These are phyloP conservation scores for Solanum commersonii DNA, from an alignment of 257 asterid genomes.

Conservation along the genomic window DNA sequence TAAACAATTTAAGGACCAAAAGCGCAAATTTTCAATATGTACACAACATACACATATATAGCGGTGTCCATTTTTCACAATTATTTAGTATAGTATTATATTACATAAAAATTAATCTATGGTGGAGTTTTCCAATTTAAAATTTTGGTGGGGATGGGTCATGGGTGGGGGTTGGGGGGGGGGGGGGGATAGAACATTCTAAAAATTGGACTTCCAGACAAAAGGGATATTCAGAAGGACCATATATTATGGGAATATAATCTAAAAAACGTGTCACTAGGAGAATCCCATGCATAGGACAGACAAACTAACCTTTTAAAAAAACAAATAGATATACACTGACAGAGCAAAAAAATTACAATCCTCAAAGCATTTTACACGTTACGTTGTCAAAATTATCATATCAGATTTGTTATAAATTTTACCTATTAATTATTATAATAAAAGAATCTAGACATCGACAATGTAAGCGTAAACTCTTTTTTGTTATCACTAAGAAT, in stretches of 20 bases:
- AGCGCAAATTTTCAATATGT: background rate
- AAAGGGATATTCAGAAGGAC: constrained; percentile 64
- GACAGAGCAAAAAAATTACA: background rate
- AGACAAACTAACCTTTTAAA: background rate
- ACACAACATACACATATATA: background rate
- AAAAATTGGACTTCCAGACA: constrained; percentile 20
- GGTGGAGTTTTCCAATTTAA: background rate
- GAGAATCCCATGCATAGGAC: constrained; percentile 35
- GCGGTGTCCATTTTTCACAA: background rate
- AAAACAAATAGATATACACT: too few species aligned
- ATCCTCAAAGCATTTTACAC: background rate
- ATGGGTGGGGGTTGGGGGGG: background rate
- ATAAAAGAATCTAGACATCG: too few species aligned
- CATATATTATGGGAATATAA: constrained; percentile 35
- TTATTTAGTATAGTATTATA: background rate
- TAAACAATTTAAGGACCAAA: background rate
- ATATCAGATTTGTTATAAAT: background rate
- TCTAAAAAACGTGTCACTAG: constrained; percentile 37
- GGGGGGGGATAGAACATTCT: constrained; percentile 17
- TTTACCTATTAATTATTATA: too few species aligned
- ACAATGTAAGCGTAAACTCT: background rate
- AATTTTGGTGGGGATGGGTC: background rate
- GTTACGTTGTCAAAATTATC: background rate
- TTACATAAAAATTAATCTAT: background rate
- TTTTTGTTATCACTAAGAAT: background rate